A percentile compares a stretch with the other conserved stretches of the same genome.
Evolutionary conservation across 2,329 filamentous ascomycete species (phyloP).

Genomic region (Xylariaceae sp.): DNA sequence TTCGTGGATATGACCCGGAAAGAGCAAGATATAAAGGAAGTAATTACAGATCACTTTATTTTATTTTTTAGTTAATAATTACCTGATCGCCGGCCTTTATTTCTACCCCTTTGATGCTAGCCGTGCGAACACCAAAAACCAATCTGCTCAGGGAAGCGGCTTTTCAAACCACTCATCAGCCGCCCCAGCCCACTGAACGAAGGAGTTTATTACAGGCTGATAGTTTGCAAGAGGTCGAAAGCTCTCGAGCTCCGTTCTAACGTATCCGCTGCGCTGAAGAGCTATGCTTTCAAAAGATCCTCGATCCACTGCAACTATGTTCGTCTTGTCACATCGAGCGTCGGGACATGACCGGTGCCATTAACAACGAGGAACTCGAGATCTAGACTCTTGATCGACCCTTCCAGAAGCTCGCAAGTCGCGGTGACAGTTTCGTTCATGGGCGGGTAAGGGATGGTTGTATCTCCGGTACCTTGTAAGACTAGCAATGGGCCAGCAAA

Average conservation of each 20-base stretch:
- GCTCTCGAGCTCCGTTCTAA: slow-evolving; percentile 11
- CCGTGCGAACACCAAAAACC: no score
- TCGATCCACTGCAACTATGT: slow-evolving; percentile 24
- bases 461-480: slow-evolving; percentile 31
- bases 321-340: slow-evolving; percentile 18
- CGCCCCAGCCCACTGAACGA: slow-evolving; percentile 19
- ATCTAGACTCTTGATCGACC: neutral
- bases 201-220: slow-evolving; percentile 15
- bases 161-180: slow-evolving; percentile 16
- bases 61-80: no score
- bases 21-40: no score
- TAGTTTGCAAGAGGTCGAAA: slow-evolving; percentile 17
- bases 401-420: neutral
- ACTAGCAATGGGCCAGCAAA: slow-evolving; percentile 36
- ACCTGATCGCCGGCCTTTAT: no score
- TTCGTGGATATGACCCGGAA: no score
- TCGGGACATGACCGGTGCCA: slow-evolving; percentile 19
- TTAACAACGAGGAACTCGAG: slow-evolving; percentile 22
- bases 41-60: no score
- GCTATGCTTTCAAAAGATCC: slow-evolving; percentile 16
- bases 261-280: slow-evolving; percentile 12
- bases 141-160: no score
- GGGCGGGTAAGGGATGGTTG: slow-evolving; percentile 11
- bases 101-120: no score
- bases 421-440: slow-evolving; percentile 17